Percentiles rank a stretch among this genome's conserved stretches.
These are phyloP conservation scores for Termitomyces sp. DNA, from an alignment of 768 basidiomycete species.

Conservation along the genomic window DNA sequence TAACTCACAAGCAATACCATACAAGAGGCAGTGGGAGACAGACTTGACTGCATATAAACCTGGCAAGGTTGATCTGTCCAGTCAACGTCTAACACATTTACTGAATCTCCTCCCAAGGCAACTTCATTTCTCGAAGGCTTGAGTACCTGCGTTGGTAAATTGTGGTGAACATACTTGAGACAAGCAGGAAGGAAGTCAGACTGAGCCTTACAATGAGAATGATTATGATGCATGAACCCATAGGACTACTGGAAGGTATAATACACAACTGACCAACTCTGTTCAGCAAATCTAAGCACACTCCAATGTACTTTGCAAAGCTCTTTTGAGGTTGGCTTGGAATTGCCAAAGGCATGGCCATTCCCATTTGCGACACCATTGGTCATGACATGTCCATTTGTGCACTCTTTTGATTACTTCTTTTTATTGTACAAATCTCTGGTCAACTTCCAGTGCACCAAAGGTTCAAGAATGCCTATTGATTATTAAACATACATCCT, in stretches of 20 bases:
- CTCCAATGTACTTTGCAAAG: conserved; percentile 59
- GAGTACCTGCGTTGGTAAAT: conserved; percentile 61
- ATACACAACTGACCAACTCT: conserved; percentile 87
- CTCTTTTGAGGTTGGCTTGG: conserved; percentile 33
- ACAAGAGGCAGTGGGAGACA: conserved; percentile 77
- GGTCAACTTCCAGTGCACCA: conserved; percentile 72
- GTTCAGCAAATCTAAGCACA: conserved; percentile 88
- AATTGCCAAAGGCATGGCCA: conserved; percentile 14
- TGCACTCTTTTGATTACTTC: conserved; percentile 20
- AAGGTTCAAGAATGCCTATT: conserved; percentile 73
- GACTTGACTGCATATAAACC: conserved; percentile 49
- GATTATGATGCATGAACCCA: conserved; percentile 67
- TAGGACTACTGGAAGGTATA: conserved; percentile 69
- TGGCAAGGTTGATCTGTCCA: conserved; percentile 31
- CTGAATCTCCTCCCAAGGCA: conserved; percentile 26
- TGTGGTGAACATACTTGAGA: conserved; percentile 70
- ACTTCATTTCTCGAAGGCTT: conserved; percentile 64
- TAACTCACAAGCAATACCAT: conserved; percentile 38
- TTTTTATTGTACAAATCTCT: conserved; percentile 37
- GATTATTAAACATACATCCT: no score
- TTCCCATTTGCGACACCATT: conserved; percentile 30
- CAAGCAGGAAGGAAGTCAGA: conserved; percentile 6
- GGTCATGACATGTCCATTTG: conserved; percentile 16
- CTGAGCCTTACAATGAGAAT: background rate
- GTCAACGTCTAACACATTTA: background rate